Conservation (phyloP, 2,329 filamentous ascomycete species). For the Aspergillus proliferans region DNA sequence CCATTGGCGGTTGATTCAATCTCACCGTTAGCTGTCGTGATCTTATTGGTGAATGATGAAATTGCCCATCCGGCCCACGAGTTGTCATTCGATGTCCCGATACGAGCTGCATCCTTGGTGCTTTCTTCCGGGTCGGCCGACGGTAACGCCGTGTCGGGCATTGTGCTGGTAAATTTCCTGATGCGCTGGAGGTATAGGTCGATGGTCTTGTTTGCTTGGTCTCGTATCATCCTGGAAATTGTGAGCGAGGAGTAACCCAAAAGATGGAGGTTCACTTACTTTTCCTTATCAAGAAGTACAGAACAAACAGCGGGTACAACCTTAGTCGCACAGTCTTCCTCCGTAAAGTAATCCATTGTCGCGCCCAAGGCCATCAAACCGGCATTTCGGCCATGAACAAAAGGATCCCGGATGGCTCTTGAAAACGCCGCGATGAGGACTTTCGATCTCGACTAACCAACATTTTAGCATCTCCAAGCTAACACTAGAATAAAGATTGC, state of each 20-base stretch:
- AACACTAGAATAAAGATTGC: slow-evolving; percentile 3
- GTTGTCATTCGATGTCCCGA: slow-evolving; percentile 67
- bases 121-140: slow-evolving; percentile 50
- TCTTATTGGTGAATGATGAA: slow-evolving; percentile 94
- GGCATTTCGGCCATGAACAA: slow-evolving; percentile 88
- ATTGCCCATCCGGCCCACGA: slow-evolving; percentile 97
- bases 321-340: slow-evolving; percentile 81
- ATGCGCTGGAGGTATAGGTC: slow-evolving; percentile 80
- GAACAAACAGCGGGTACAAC: slow-evolving; percentile 81
- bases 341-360: slow-evolving; percentile 77
- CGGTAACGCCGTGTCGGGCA: slow-evolving; percentile 76
- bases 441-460: slow-evolving; percentile 65
- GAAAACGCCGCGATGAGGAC: slow-evolving; percentile 90
- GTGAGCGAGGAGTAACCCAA: not conserved
- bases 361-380: slow-evolving; percentile 78
- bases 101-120: slow-evolving; percentile 55
- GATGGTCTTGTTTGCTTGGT: slow-evolving; percentile 83
- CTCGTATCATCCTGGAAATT: slow-evolving; percentile 60
- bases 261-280: slow-evolving; percentile 37
- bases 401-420: slow-evolving; percentile 82
- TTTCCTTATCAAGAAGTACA: slow-evolving; percentile 87
- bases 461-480: slow-evolving; percentile 19
- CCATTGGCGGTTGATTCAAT: slow-evolving; percentile 61
- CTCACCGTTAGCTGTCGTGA: slow-evolving; percentile 76
- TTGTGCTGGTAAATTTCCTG: slow-evolving; percentile 66